Percentiles rank a stretch among this genome's conserved stretches.
phyloP scores from a whole-genome alignment of 768 basidiomycete genomes.

The Xanthoconium stramineum region DNA sequence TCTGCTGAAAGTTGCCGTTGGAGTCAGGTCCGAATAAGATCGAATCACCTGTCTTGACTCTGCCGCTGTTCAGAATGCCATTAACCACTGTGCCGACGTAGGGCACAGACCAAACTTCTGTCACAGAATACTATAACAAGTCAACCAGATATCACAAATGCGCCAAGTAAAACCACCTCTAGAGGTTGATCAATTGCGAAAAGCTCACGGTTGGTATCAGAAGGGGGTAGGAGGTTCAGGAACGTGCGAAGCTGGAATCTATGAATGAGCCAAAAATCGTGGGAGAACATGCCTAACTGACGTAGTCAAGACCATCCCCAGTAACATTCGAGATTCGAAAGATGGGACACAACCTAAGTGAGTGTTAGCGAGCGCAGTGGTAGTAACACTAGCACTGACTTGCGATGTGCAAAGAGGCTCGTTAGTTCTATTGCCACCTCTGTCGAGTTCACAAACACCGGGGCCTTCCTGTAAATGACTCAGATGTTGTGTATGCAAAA shows the following conservation, averaged over 20 bases:
- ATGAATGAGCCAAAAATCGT: slow-evolving; percentile 10
- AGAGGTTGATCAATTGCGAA: slow-evolving; percentile 77
- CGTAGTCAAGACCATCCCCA: slow-evolving; percentile 82
- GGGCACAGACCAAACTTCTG: slow-evolving; percentile 85
- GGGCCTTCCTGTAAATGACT: slow-evolving; percentile 56
- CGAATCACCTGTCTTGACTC: slow-evolving; percentile 72
- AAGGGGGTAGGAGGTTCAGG: slow-evolving; percentile 86
- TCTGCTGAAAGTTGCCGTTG: slow-evolving; percentile 81
- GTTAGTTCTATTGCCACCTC: slow-evolving; percentile 82
- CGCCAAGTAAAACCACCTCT: slow-evolving; percentile 47
- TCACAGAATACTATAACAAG: slow-evolving; percentile 66
- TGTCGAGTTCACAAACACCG: slow-evolving; percentile 78
- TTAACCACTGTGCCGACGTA: slow-evolving; percentile 85
- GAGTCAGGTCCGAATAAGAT: slow-evolving; percentile 90
- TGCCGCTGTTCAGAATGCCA: slow-evolving; percentile 77
- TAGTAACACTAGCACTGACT: slow-evolving; percentile 38
- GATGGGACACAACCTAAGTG: slow-evolving; percentile 78
- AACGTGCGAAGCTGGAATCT: slow-evolving; percentile 71
- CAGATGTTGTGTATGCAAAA: neutral
- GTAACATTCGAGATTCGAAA: slow-evolving; percentile 94
- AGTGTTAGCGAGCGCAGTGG: slow-evolving; percentile 1
- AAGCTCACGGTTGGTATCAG: slow-evolving; percentile 78
- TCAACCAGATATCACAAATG: slow-evolving; percentile 5
- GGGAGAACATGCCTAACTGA: slow-evolving; percentile 31
- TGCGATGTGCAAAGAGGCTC: slow-evolving; percentile 68